phyloP scores from a whole-genome alignment of 805 yeast species.

The Middelhovenomyces tepae region DNA sequence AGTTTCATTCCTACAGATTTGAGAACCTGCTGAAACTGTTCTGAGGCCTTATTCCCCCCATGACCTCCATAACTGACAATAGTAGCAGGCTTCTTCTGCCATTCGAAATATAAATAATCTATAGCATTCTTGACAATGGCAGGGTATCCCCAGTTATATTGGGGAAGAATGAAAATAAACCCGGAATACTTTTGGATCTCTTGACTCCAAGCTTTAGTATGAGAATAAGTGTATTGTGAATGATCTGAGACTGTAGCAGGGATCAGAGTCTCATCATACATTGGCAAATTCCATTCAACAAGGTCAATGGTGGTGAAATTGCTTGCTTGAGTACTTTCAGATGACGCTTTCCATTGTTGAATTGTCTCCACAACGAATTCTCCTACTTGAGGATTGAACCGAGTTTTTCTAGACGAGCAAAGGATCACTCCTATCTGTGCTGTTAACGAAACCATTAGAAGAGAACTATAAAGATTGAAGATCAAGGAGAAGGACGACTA shows the following conservation, averaged over 20 bases:
- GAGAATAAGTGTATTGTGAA: constrained; percentile 20
- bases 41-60: constrained; percentile 25
- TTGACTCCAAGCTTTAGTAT: constrained; percentile 24
- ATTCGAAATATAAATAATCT: constrained; percentile 30
- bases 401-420: too few relatives aligned
- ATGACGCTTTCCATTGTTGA: too few relatives aligned
- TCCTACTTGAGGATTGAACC: too few relatives aligned
- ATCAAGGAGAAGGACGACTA: too few relatives aligned
- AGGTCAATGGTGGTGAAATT: too few relatives aligned
- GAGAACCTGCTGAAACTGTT: constrained; percentile 16
- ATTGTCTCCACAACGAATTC: too few relatives aligned
- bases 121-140: constrained; percentile 32
- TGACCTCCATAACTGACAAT: constrained; percentile 28
- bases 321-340: too few relatives aligned
- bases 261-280: constrained; percentile 25
- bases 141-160: constrained; percentile 33
- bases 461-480: too few relatives aligned
- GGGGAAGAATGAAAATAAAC: constrained; percentile 31
- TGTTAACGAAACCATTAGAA: too few relatives aligned
- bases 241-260: constrained; percentile 20
- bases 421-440: too few relatives aligned
- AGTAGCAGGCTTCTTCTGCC: constrained; percentile 28
- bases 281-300: constrained; percentile 23
- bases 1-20: constrained; percentile 5
- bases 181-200: constrained; percentile 22